Evolutionary conservation across 1,139 yeast species (phyloP), one percentile per base, ranked within the genome.

Genomic region (Debaryomyces subglobosus): DNA sequence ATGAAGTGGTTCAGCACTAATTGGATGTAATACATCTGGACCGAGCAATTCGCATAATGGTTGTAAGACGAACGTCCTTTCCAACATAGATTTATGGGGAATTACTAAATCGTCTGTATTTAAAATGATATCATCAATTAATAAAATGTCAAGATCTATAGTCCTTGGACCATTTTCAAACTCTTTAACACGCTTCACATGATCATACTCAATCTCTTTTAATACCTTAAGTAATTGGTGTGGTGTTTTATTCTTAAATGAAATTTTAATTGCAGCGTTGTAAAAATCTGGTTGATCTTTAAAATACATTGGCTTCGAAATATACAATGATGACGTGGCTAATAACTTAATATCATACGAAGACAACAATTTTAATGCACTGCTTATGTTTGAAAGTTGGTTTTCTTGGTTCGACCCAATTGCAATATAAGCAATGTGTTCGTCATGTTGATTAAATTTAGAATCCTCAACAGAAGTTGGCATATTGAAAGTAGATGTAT

Each of bases 221-320:
- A 92, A 67, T 3, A 76, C 70, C 16, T 66, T 64, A 40, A 94
- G 71, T 20, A 95, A 69, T 1, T 82, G 84, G 39, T 77, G 73
- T 0, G 99, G 98, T 0, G 77, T 55, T 41, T 84, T 67, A 5
- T 64, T 64, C 0, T 87, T 78, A 39, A 72, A 67, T 4, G 58
- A 43, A n/a, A 89, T 74, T 57, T 85, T 82, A 18, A 89, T 62
- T 1, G 85, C 96, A 1, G 97, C 98, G 63, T 94, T 95, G 58
- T 85, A 73, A 63, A 94, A 95, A 59, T 84, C 85, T 2, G 84
- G 78, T 68, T 94, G 99, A 52, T 91, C 89, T 42, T 78, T 69
- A 54, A 78, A 83, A 64, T 91, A 95, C 98, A 94, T 94, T 40
- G 99, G 98, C 55, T 86, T 89, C 20, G 97, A 89, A 52, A 87